phyloP scores from a whole-genome alignment of 192 early-diverging fungal genomes.

The Gonapodya prolifera region DNA sequence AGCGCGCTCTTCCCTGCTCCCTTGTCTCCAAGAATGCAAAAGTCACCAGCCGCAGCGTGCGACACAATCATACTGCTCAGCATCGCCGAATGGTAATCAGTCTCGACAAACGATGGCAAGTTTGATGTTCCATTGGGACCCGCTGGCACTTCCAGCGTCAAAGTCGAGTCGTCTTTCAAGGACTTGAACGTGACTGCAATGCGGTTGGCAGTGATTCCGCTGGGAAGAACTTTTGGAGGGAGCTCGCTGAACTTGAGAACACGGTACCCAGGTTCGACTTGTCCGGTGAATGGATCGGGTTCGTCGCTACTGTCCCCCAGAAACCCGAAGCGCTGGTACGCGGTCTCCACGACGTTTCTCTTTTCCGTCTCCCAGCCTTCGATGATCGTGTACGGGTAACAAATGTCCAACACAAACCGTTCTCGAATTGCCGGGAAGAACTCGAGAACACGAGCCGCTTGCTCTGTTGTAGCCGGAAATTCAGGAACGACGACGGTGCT shows the following conservation, averaged over 20 bases:
- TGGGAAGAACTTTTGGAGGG: neutral
- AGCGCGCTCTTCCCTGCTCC: constrained; percentile 61
- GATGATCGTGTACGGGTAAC: constrained; percentile 41
- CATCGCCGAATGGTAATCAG: constrained; percentile 34
- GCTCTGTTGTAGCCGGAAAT: constrained; percentile 40
- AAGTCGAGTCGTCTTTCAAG: neutral
- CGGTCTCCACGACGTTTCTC: constrained; percentile 41
- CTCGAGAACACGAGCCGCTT: constrained; percentile 23
- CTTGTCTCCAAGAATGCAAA: constrained; percentile 59
- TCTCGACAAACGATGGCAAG: constrained; percentile 43
- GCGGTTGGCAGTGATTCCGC: neutral
- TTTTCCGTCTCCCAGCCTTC: constrained; percentile 44
- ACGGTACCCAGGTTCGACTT: constrained; percentile 1
- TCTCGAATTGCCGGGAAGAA: constrained; percentile 28
- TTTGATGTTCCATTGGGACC: constrained; percentile 27
- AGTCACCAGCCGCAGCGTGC: constrained; percentile 43
- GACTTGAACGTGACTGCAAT: neutral
- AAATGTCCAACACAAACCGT: constrained; percentile 36
- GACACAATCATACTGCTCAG: constrained; percentile 39
- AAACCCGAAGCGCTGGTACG: constrained; percentile 42
- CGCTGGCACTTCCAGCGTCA: neutral
- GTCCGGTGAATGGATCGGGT: neutral
- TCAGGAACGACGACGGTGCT: constrained; percentile 38
- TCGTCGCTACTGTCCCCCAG: constrained; percentile 15
- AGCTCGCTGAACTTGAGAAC: neutral